Percentiles rank a stretch among this genome's conserved stretches.
Evolutionary conservation across 345 rosid genomes (phyloP).

Genomic region (Stellera chamaejasme): DNA sequence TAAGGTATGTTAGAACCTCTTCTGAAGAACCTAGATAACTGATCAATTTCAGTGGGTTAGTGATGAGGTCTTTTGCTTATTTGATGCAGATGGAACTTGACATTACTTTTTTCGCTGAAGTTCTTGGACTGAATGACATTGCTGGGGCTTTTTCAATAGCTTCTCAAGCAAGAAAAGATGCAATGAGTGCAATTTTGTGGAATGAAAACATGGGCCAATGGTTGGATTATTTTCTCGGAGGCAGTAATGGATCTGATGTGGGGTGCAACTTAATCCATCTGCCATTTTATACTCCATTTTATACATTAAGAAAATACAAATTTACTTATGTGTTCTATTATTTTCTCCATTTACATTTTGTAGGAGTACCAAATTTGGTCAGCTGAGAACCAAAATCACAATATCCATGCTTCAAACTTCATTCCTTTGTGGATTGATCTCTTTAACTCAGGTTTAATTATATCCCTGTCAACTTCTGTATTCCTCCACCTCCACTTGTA

Average conservation of each 20-base stretch:
- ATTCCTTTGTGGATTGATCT: constrained; percentile 67
- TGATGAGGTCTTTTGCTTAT: constrained; percentile 1
- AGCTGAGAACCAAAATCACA: constrained; percentile 52
- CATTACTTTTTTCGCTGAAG: constrained; percentile 59
- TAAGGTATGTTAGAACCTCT: constrained; percentile 32
- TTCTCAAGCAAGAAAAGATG: constrained; percentile 50
- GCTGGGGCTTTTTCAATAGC: constrained; percentile 39
- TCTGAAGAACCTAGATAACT: neutral
- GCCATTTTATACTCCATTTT: neutral
- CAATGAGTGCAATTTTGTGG: constrained; percentile 62
- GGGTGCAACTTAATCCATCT: neutral
- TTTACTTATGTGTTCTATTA: neutral
- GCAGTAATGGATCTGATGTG: constrained; percentile 22
- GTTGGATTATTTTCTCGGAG: constrained; percentile 73
- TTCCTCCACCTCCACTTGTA: neutral
- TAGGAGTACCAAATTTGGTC: constrained; percentile 57
- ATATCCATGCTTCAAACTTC: constrained; percentile 71
- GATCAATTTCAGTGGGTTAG: neutral
- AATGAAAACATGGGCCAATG: constrained; percentile 69
- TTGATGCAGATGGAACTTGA: constrained; percentile 80
- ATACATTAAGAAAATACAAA: neutral
- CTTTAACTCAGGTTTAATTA: constrained; percentile 58
- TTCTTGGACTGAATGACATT: constrained; percentile 33
- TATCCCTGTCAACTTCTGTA: constrained; percentile 2
- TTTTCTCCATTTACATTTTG: neutral